These are phyloP conservation scores for Trichoderma breve DNA, from an alignment of 2,329 filamentous ascomycete species.

Conservation along the genomic window DNA sequence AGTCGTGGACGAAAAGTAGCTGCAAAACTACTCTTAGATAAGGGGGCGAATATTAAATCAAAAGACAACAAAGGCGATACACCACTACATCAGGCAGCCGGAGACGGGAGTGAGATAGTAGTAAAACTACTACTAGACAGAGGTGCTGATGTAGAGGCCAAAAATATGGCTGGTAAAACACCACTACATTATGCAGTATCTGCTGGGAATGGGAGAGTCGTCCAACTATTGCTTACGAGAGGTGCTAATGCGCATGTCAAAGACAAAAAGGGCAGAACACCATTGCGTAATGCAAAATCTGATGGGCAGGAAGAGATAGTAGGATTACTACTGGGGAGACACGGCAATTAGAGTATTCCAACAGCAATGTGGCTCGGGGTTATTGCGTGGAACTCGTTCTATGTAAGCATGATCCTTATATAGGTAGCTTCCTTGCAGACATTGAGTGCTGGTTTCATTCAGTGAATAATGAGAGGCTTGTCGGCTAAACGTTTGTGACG, in stretches of 20 bases:
- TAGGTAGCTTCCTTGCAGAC: background rate
- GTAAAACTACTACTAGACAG: background rate
- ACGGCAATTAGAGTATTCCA: background rate
- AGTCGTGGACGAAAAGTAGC: accelerated
- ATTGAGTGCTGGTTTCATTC: background rate
- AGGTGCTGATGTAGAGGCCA: background rate
- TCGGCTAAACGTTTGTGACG: background rate
- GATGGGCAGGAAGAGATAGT: background rate
- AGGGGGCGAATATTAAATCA: background rate
- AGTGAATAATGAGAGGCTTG: too few relatives aligned
- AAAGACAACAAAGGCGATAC: background rate
- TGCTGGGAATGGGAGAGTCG: background rate
- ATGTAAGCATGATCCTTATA: background rate
- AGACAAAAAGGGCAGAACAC: background rate
- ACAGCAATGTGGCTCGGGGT: background rate
- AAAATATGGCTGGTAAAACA: background rate
- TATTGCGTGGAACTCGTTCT: background rate
- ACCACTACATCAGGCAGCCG: background rate
- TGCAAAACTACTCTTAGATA: background rate
- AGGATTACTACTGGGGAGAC: background rate
- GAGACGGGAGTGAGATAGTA: accelerated
- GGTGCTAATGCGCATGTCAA: background rate
- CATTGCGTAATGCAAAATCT: background rate
- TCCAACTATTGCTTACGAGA: background rate
- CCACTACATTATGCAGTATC: background rate